Base-by-base conservation (phyloP, 495 filamentous ascomycete species). In the Penicillium argentinense region DNA sequence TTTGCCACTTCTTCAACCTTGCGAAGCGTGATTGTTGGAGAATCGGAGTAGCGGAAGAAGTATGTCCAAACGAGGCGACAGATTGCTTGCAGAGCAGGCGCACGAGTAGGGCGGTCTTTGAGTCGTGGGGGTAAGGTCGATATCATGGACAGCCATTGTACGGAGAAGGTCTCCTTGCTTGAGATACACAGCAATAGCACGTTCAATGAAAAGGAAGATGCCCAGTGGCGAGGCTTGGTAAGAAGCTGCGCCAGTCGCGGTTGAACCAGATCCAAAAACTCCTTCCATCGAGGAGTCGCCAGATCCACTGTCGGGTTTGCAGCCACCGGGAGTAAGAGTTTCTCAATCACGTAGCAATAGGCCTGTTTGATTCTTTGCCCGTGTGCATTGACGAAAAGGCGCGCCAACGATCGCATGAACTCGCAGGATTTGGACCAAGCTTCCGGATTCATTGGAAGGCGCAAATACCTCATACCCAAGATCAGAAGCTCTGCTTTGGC, bases 41-140 rank as follows among this genome's bases (percentile, higher is more conserved):
- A 69, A 46, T 97, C 95, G 4, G 78, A 80, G 69, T 85, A 77
- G 14, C 91, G 82, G 63, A 95, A 96, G 18, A 97, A 78, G 68
- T 96, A 99, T 1, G 89, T 91, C 93, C 93, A 99, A 3, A 96
- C 73, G n/a, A 99, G 74, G 44, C 91, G 84, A 28, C 91, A 95
- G 32, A 97, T 83, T 12, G 89, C 90, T 54, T 96, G 87, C 26
- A 99, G 77, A 37, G 88, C 90, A 17, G 86, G 76, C n/a, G 85
- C 84, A 57, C 88, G 79, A 8, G 87, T 84, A 32, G 77, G 76
- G 19, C 91, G 82, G 62, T 97, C 93, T 54, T 93, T 96, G 23
- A 95, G 73, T 54, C 82, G 85, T 9, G 85, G 72, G 34, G 91
- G 87, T 12, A 93, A 74, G 27, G 83, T 81, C 27, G 85, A 76